Evolutionary conservation across 1,284 basidiomycete species (phyloP).

Genomic region (Boletellus sp.): DNA sequence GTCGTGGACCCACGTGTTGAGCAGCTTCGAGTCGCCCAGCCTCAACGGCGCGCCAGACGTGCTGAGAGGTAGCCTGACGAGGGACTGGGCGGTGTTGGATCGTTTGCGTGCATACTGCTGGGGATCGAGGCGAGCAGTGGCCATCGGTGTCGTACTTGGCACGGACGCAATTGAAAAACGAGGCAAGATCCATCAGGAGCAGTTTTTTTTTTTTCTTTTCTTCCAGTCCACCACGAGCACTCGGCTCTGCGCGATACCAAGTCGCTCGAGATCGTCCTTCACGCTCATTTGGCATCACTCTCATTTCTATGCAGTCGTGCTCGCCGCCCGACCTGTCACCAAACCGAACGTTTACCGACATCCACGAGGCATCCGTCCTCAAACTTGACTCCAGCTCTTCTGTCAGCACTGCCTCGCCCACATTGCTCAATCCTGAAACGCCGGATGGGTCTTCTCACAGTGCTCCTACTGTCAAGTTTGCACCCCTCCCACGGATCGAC

Average conservation of each 20-base stretch:
- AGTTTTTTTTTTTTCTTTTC: not conserved
- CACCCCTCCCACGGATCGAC: conserved; percentile 57
- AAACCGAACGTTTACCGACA: conserved; percentile 7
- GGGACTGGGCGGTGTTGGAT: conserved; percentile 69
- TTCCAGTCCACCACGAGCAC: conserved; percentile 2
- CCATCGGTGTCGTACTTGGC: conserved; percentile 37
- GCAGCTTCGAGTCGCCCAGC: conserved; percentile 55
- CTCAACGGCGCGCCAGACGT: conserved; percentile 41
- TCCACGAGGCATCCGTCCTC: conserved; percentile 10
- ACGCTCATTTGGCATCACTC: conserved; percentile 28
- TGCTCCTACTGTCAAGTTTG: conserved; percentile 51
- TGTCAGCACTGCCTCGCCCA: conserved; percentile 13
- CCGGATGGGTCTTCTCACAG: conserved; percentile 15
- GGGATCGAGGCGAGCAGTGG: conserved; percentile 57
- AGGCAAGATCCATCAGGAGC: too few species aligned
- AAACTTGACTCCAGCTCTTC: conserved; percentile 19
- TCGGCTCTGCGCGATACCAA: conserved; percentile 17
- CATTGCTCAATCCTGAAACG: conserved; percentile 10
- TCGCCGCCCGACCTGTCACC: conserved; percentile 14
- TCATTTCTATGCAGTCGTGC: conserved; percentile 11
- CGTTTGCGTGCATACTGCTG: conserved; percentile 59
- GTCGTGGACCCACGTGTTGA: conserved; percentile 75
- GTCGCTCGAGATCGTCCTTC: not conserved
- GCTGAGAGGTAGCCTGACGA: conserved; percentile 41
- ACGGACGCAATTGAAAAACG: not conserved